Conservation (phyloP, 192 early-diverging fungal genomes). For the Coemansia sp. region DNA sequence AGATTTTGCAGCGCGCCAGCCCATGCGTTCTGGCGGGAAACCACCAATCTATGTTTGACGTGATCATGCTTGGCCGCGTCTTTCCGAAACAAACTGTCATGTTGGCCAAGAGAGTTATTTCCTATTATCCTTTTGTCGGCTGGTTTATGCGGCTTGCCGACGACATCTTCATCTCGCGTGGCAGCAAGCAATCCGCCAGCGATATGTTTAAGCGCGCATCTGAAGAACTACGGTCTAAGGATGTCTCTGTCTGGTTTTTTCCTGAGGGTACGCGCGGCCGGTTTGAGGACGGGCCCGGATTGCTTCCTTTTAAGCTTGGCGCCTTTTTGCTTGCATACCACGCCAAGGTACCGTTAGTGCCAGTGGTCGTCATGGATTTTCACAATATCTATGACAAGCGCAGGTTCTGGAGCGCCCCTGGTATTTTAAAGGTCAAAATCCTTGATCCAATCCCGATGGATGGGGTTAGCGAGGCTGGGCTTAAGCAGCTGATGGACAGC, state of each 20-base stretch:
- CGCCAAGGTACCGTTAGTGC: constrained; percentile 81
- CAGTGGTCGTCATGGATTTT: constrained; percentile 78
- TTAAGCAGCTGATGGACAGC: constrained; percentile 38
- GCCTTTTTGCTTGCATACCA: constrained; percentile 94
- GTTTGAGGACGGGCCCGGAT: constrained; percentile 55
- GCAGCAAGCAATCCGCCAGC: constrained; percentile 77
- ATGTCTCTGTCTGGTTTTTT: constrained; percentile 85
- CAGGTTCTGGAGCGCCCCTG: constrained; percentile 39
- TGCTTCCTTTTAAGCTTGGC: constrained; percentile 94
- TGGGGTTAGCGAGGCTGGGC: constrained; percentile 43
- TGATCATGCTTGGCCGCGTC: constrained; percentile 69
- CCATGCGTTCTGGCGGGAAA: constrained; percentile 79
- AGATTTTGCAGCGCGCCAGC: constrained; percentile 40
- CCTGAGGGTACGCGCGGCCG: constrained; percentile 91
- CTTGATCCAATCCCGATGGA: constrained; percentile 50
- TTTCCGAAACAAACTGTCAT: constrained; percentile 69
- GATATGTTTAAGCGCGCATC: constrained; percentile 78
- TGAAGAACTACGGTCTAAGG: constrained; percentile 68
- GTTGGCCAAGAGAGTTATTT: constrained; percentile 72
- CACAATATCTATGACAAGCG: constrained; percentile 50
- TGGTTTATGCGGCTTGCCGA: constrained; percentile 71
- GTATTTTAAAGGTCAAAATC: constrained; percentile 45
- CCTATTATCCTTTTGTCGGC: constrained; percentile 76
- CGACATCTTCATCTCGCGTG: constrained; percentile 89
- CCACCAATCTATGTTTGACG: constrained; percentile 83